Conservation (phyloP, 1,284 basidiomycete genomes). For the Trichosporon faecale region DNA sequence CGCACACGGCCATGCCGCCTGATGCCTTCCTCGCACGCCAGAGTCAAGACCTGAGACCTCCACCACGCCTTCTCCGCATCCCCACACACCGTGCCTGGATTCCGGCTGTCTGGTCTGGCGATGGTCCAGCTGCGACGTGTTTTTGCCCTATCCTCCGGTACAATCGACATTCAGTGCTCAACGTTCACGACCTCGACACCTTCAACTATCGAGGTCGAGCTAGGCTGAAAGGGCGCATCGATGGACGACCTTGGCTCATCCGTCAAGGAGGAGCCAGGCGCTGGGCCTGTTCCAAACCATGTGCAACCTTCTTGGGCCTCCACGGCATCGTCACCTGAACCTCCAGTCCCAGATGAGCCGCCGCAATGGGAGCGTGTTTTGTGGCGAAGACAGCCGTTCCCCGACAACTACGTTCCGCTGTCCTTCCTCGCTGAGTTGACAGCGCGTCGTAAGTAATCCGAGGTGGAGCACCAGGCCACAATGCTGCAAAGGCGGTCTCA, state of each 20-base stretch:
- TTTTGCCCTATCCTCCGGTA: not conserved
- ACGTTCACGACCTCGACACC: not conserved
- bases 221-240: not conserved
- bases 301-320: not conserved
- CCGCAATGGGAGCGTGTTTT: slow-evolving; percentile 72
- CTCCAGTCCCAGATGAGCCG: not conserved
- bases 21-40: not conserved
- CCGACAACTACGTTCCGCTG: slow-evolving; percentile 80
- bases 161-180: not conserved
- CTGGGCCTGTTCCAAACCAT: not conserved
- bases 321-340: not conserved
- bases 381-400: slow-evolving; percentile 72
- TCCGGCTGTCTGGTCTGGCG: not conserved
- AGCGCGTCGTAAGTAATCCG: slow-evolving; percentile 64
- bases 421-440: slow-evolving; percentile 74
- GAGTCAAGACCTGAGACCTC: not conserved
- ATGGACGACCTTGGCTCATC: not conserved
- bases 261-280: not conserved
- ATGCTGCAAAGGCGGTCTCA: no score
- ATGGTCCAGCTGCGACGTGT: not conserved
- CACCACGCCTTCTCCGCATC: not conserved
- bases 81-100: not conserved
- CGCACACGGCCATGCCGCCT: not conserved
- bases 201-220: not conserved
- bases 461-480: no score